Evolutionary conservation across 73 alveolate genomes (phyloP).

Genomic region (Tetrahymena thermophila): DNA sequence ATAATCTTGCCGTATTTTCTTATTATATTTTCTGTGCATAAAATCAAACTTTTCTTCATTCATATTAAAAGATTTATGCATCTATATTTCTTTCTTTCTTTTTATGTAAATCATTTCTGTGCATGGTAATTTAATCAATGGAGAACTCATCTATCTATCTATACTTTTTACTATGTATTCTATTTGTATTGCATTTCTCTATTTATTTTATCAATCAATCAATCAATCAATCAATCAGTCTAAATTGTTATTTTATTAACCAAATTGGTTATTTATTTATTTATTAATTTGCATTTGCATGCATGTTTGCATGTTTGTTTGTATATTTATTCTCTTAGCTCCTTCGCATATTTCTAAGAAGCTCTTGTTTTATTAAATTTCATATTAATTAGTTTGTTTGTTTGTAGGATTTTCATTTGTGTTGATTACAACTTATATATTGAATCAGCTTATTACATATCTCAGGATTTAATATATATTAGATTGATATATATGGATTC

Average conservation of each 20-base stretch:
- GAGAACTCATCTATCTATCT: background rate
- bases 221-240: too few species aligned
- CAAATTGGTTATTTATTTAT: background rate
- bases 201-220: background rate
- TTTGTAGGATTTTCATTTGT: background rate
- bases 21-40: background rate
- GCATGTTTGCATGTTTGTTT: background rate
- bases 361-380: background rate
- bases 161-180: background rate
- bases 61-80: background rate
- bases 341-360: background rate
- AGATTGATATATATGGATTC: background rate
- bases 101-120: background rate
- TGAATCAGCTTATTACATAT: background rate
- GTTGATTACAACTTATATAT: background rate
- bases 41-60: background rate
- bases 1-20: background rate
- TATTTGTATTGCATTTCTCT: background rate
- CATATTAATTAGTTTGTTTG: background rate
- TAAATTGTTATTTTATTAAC: background rate
- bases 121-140: background rate
- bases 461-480: background rate
- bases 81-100: background rate
- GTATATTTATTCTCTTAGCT: background rate
- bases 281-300: background rate